A percentile compares a stretch with the other conserved stretches of the same genome.
Conservation (phyloP, 768 basidiomycete species). For the Termitomyces sp. region DNA sequence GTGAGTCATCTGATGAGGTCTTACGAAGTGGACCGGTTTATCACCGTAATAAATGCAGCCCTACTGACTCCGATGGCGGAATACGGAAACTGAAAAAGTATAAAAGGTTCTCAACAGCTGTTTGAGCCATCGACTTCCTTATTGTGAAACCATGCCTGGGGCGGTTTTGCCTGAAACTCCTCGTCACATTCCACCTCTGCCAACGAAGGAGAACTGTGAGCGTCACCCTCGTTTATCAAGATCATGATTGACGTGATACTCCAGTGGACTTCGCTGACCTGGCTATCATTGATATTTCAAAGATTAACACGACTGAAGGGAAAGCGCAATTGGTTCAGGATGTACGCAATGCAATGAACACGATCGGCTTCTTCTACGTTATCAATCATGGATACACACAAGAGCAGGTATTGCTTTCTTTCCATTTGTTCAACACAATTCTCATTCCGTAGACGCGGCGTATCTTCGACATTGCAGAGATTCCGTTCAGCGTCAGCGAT, state of each 20-base stretch:
- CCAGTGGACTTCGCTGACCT: not conserved
- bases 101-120: not conserved
- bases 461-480: slow-evolving; percentile 39
- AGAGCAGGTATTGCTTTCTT: not conserved
- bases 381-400: slow-evolving; percentile 39
- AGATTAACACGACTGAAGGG: not conserved
- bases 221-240: not conserved
- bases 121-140: not conserved
- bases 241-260: not conserved
- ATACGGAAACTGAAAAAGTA: not conserved
- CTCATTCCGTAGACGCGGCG: slow-evolving; percentile 27
- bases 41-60: not conserved
- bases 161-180: slow-evolving; percentile 27
- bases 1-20: not conserved
- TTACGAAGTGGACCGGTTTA: too few species aligned
- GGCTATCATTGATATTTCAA: not conserved
- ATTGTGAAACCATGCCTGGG: slow-evolving; percentile 21
- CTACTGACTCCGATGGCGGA: not conserved
- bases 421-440: not conserved
- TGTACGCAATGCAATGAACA: not conserved
- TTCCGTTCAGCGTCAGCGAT: slow-evolving; percentile 31
- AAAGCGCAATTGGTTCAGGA: not conserved
- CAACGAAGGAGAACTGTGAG: slow-evolving; percentile 12
- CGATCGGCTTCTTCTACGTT: slow-evolving; percentile 44
- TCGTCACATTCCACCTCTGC: slow-evolving; percentile 24